A percentile compares a stretch with the other conserved stretches of the same genome.
phyloP scores from a whole-genome alignment of 139 green algal species.

The Chlamydomonas asymmetrica region DNA sequence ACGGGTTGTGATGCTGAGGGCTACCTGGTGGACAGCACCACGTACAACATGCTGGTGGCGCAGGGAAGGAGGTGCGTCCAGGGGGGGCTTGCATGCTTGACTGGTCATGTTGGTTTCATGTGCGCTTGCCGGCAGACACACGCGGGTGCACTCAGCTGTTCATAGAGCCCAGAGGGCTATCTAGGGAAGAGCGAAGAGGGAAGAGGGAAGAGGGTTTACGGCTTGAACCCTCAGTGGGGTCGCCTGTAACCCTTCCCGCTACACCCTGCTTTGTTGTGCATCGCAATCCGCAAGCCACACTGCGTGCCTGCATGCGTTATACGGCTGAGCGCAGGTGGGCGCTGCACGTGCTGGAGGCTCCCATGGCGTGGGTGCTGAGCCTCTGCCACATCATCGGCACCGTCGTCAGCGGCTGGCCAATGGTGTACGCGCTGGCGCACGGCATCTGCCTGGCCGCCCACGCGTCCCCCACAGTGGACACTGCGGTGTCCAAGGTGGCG shows the following conservation, averaged over 20 bases:
- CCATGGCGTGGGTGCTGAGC: conserved; percentile 23
- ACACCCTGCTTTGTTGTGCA: too few species aligned
- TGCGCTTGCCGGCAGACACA: too few species aligned
- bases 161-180: too few species aligned
- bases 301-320: too few species aligned
- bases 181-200: too few species aligned
- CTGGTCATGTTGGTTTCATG: too few species aligned
- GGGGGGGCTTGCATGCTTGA: too few species aligned
- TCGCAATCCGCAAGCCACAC: too few species aligned
- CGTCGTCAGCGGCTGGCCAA: conserved; percentile 18
- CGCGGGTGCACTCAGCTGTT: too few species aligned
- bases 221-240: too few species aligned
- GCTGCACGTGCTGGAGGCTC: conserved; percentile 24
- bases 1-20: not conserved
- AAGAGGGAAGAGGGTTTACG: too few species aligned
- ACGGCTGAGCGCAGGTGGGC: conserved; percentile 25
- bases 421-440: conserved; percentile 14
- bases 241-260: too few species aligned
- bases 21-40: not conserved
- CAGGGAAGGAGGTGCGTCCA: not conserved
- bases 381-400: conserved; percentile 26
- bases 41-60: not conserved
- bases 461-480: not conserved
- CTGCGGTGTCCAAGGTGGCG: conserved; percentile 6
- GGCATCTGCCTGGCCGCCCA: conserved; percentile 7